Evolutionary conservation across 306 rosid genomes (phyloP), one percentile per base, ranked within the genome.

Genomic region (Cercis canadensis): DNA sequence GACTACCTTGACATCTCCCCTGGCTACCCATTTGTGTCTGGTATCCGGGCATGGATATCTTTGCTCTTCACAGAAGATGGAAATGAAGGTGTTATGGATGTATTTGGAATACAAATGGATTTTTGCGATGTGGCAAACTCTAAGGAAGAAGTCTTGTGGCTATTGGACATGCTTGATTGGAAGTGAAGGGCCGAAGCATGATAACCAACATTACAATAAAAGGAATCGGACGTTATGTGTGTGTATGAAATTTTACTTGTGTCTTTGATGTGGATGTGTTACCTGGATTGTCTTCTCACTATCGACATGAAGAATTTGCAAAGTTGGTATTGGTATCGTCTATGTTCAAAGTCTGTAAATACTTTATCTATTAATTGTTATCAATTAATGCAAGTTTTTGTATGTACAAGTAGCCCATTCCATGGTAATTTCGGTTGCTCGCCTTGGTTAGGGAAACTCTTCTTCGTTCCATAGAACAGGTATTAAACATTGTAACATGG

Each of bases 161-260:
- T 95, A 31, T 55, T 91, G 77, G 96, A 95, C 78, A 87, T 91
- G 90, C 99, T 95, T 37, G 96, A 95, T 76, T 95, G 99, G 99
- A 89, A 89, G 88, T 95, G 81, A 86, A 83, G 56, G 58, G 59
- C 57, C 19, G 58, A 57, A 74, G 24, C 29, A 24, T 24, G 57
- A 64, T 78, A 56, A 53, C 52, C 61, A 52, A 34, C 40, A 34
- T 46, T 58, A 9, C 12, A 45, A 10, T 14, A 43, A 11, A 67
- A 69, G 40, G 29, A 46, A 66, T 32, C 58, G 60, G 65, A 51
- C 60, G 32, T 18, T 33, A 17, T 74, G 73, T 49, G 64, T 37
- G 65, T 53, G 55, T 77, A 58, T 57, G 55, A 34, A 37, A 57
- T 14, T 21, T 21, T n/a, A 18, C 62, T 1, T 64, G 21, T 52